Evolutionary conservation across 2,329 filamentous ascomycete genomes (phyloP).

Genomic region (Fusarium foetens): DNA sequence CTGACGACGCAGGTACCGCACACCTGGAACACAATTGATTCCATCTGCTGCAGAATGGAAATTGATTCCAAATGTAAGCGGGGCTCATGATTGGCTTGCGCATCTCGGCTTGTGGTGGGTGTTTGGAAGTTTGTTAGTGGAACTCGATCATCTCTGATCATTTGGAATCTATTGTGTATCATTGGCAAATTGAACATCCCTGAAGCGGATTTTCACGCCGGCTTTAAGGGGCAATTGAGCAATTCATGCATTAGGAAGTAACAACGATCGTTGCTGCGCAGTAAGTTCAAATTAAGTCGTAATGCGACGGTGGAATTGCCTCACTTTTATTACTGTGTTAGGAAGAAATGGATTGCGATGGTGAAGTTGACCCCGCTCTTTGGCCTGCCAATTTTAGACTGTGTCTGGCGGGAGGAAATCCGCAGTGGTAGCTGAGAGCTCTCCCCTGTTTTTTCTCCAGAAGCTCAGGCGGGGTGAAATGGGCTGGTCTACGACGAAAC

Average conservation of each 20-base stretch:
- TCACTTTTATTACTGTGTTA: constrained; percentile 4
- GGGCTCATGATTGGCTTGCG: constrained; percentile 9
- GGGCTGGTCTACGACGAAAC: constrained; percentile 20
- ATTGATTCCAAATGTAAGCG: constrained; percentile 33
- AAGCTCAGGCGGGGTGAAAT: constrained; percentile 6
- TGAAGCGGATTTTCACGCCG: background rate
- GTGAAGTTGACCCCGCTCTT: constrained; percentile 31
- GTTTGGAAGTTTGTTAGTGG: background rate
- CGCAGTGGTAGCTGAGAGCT: background rate
- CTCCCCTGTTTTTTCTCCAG: background rate
- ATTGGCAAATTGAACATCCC: background rate
- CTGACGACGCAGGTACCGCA: constrained; percentile 15
- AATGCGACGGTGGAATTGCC: background rate
- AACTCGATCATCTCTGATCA: background rate
- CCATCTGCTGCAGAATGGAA: constrained; percentile 13
- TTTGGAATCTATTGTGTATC: background rate
- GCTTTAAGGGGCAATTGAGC: background rate
- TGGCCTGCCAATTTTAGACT: background rate
- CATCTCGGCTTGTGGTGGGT: background rate
- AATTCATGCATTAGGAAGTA: background rate
- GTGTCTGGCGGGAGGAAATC: constrained; percentile 1
- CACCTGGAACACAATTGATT: constrained; percentile 8
- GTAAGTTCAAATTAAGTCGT: background rate
- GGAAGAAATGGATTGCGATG: background rate
- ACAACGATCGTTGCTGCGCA: background rate